Evolutionary conservation across 257 asterid genomes (phyloP).

Genomic region (Solanum lignicaule): DNA sequence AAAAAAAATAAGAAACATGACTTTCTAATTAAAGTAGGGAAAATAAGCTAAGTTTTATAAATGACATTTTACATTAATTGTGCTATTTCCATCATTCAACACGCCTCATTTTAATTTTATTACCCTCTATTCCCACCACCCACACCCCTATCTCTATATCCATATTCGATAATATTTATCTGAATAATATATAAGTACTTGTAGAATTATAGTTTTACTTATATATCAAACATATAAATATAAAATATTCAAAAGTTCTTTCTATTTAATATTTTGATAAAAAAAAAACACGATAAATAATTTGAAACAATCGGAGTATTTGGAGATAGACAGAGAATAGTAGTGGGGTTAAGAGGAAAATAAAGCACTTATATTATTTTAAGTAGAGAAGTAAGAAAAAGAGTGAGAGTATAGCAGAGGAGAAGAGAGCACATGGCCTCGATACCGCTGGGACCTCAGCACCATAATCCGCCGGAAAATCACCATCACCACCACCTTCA

Average conservation of each 20-base stretch:
- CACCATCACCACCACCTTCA: conserved; percentile 14
- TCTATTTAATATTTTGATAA: too few species aligned
- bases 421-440: conserved; percentile 55
- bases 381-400: background rate
- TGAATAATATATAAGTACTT: background rate
- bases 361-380: background rate
- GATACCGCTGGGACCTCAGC: conserved; percentile 74
- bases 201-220: background rate
- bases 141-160: background rate
- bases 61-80: background rate
- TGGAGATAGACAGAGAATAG: background rate
- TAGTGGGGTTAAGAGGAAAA: background rate
- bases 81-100: background rate
- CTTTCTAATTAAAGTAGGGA: background rate
- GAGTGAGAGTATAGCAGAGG: background rate
- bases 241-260: too few species aligned
- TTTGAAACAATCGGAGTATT: too few species aligned
- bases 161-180: background rate
- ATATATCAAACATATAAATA: background rate
- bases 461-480: conserved; percentile 41
- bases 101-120: background rate
- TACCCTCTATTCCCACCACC: background rate
- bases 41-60: background rate
- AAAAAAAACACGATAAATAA: background rate
- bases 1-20: too few species aligned